These are phyloP conservation scores for Stachybotrys chartarum DNA, from an alignment of 2,329 filamentous ascomycete species.

Conservation along the genomic window DNA sequence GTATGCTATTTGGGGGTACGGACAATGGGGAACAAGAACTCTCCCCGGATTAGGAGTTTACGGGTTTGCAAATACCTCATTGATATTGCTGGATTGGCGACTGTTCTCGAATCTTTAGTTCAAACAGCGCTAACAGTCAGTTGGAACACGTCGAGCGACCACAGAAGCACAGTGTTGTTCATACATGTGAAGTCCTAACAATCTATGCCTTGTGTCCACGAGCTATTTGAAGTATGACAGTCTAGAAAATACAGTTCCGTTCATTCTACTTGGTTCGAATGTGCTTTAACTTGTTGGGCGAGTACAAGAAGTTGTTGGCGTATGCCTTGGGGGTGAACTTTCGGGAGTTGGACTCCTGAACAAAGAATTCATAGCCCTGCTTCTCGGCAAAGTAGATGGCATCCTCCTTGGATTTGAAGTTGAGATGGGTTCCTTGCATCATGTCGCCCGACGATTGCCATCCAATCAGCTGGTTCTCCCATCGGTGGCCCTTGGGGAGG, in stretches of 20 bases:
- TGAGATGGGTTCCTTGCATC: slow-evolving; percentile 89
- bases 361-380: slow-evolving; percentile 98
- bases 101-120: too few species aligned
- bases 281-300: slow-evolving; percentile 78
- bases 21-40: too few species aligned
- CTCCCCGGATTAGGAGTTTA: too few species aligned
- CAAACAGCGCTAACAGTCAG: too few species aligned
- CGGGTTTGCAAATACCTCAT: too few species aligned
- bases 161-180: not conserved
- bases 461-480: slow-evolving; percentile 98
- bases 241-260: slow-evolving; percentile 7
- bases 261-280: slow-evolving; percentile 66
- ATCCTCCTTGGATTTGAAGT: slow-evolving; percentile 90
- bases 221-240: slow-evolving; percentile 15
- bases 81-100: too few species aligned
- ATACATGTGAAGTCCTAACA: slow-evolving; percentile 7
- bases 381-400: slow-evolving; percentile 95
- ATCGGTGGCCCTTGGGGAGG: slow-evolving; percentile 83
- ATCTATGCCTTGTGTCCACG: slow-evolving; percentile 3
- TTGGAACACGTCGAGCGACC: too few species aligned
- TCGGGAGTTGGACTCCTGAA: slow-evolving; percentile 90
- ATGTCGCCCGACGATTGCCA: slow-evolving; percentile 95
- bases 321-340: slow-evolving; percentile 85
- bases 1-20: too few species aligned
- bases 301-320: slow-evolving; percentile 91